These are phyloP conservation scores for Teunomyces lycoperdinae DNA, from an alignment of 805 yeast species.

Conservation along the genomic window DNA sequence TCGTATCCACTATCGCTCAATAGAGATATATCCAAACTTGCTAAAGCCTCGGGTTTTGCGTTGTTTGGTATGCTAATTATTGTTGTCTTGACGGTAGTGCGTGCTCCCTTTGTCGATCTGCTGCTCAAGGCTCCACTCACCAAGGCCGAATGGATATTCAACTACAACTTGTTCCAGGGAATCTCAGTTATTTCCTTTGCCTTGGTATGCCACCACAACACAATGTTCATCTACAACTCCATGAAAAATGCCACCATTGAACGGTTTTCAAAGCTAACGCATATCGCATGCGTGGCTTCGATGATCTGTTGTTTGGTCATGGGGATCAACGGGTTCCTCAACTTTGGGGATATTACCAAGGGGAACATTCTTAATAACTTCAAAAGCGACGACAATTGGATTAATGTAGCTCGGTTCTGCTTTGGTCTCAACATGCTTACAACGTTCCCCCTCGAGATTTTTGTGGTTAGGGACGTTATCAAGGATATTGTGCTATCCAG, in stretches of 20 bases:
- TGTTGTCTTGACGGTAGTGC: constrained; percentile 64
- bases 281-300: constrained; percentile 77
- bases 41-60: constrained; percentile 85
- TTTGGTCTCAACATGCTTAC: constrained; percentile 92
- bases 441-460: constrained; percentile 85
- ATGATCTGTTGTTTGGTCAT: constrained; percentile 73
- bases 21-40: constrained; percentile 77
- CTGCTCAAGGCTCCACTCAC: constrained; percentile 50
- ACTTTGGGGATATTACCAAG: constrained; percentile 73
- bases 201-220: constrained; percentile 92
- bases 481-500: constrained; percentile 50
- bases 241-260: constrained; percentile 71
- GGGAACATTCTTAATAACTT: constrained; percentile 90
- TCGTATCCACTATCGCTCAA: constrained; percentile 82
- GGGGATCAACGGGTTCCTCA: constrained; percentile 75
- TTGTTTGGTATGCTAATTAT: constrained; percentile 79
- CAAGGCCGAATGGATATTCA: constrained; percentile 48
- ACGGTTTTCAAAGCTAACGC: constrained; percentile 75
- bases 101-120: constrained; percentile 63
- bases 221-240: constrained; percentile 85
- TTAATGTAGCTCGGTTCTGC: constrained; percentile 84
- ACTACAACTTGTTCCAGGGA: constrained; percentile 76
- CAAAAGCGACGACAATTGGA: constrained; percentile 66
- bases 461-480: constrained; percentile 86
- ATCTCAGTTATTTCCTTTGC: constrained; percentile 94